These are phyloP conservation scores for Candida maris DNA, from an alignment of 805 yeast genomes.

Conservation along the genomic window DNA sequence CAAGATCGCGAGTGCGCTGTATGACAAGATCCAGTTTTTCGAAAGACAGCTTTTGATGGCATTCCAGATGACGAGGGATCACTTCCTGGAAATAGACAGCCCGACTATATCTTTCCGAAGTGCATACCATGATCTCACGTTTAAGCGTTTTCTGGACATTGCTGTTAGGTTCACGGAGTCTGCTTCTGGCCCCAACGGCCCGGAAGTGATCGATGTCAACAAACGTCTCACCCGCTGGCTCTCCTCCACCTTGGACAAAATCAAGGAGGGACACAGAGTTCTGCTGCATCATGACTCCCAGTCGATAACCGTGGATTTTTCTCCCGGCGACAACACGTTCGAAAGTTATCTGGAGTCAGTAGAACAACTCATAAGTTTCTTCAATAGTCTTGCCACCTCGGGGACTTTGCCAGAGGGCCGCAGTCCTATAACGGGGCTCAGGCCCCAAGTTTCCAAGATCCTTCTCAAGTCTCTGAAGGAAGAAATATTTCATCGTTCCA, in stretches of 20 bases:
- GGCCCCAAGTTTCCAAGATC: constrained; percentile 17
- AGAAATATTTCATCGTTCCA: constrained; percentile 20
- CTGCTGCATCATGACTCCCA: constrained; percentile 5
- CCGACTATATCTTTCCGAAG: constrained; percentile 10
- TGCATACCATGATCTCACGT: constrained; percentile 10
- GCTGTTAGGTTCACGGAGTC: constrained; percentile 3
- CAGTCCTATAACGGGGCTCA: constrained; percentile 15
- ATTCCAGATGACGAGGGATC: constrained; percentile 7
- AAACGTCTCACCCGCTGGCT: constrained; percentile 24
- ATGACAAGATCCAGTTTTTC: constrained; percentile 7
- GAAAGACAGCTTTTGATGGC: constrained; percentile 7
- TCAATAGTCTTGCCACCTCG: constrained; percentile 18
- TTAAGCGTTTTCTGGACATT: constrained; percentile 14
- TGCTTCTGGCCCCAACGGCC: neutral
- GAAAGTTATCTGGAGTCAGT: constrained; percentile 14
- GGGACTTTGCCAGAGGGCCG: constrained; percentile 5
- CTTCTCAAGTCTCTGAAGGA: constrained; percentile 19
- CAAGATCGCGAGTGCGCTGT: constrained; percentile 16
- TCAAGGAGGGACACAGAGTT: constrained; percentile 12
- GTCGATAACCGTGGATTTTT: constrained; percentile 5
- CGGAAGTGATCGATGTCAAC: constrained; percentile 21
- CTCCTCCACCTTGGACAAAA: constrained; percentile 10
- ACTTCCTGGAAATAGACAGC: constrained; percentile 16
- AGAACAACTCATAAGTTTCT: constrained; percentile 21
- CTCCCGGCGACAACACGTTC: constrained; percentile 1